Base-by-base conservation (phyloP, 768 basidiomycete species). In the Tylopilus sp. region DNA sequence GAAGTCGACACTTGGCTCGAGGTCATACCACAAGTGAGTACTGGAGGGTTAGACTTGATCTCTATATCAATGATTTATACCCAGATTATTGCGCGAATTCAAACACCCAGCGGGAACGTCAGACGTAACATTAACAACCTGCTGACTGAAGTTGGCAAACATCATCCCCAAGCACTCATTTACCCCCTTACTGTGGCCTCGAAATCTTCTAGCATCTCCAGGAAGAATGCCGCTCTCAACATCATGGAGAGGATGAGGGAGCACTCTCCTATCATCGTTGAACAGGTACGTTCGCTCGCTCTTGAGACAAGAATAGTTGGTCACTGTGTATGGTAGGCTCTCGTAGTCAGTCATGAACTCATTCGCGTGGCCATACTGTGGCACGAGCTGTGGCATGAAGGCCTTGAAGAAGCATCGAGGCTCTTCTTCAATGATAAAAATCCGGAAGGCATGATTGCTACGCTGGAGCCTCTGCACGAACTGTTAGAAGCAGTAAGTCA, bases 321-420 rank as follows among this genome's bases (percentile, higher is more conserved):
- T 49, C 40, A 45, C 33, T 44, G 9, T 4, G 38, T 13, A 31
- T 51, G 50, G 11, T 53, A 93, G 83, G 95, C 94, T 10, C 73
- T 86, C 41, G 66, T 95, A 22, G 92, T 99, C 68, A 91, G 91
- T 64, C 85, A 89, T 26, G 97, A 99, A 66, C 79, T 99, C 33
- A 98, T 98, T 52, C 86, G 97, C 18, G 91, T 98, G 7, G 95
- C 97, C 7, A 98, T 99, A 53, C 75, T 99, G 11, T 99, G 97
- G 97, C 95, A 98, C 60, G 97, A 99, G 68, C 75, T 94, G 57
- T 99, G 97, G 97, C 94, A 98, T 61, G 97, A 99, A 72, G 94
- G 92, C 17, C 75, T 99, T 20, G 97, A 99, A 71, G 97, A 99
- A 69, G 97, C 97, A 6, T 97, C 95, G 7, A 81, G 97, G 38